These are phyloP conservation scores for Lasiodiplodia theobromae DNA, from an alignment of 2,329 filamentous ascomycete genomes.

Conservation along the genomic window DNA sequence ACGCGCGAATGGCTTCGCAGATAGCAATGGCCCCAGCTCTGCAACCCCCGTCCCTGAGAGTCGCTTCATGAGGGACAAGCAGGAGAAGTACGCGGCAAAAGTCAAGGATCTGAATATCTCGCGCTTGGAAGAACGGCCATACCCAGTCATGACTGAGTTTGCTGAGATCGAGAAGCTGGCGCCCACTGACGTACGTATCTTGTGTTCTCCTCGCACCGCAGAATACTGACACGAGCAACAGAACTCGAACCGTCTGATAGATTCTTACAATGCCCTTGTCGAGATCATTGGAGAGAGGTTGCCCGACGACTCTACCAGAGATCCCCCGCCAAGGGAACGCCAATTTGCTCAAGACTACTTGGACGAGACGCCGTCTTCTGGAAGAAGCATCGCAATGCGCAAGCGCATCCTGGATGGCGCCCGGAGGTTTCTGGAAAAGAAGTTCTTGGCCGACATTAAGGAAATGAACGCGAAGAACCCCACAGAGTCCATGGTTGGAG, in stretches of 20 bases:
- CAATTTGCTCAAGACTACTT: conserved; percentile 80
- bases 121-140: conserved; percentile 70
- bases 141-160: conserved; percentile 79
- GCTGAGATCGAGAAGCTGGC: conserved; percentile 74
- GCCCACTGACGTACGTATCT: conserved; percentile 65
- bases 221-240: conserved; percentile 44
- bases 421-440: conserved; percentile 78
- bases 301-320: background rate
- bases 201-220: background rate
- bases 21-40: conserved; percentile 66
- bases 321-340: conserved; percentile 71
- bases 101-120: conserved; percentile 79
- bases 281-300: conserved; percentile 71
- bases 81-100: conserved; percentile 79
- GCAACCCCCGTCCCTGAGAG: conserved; percentile 66
- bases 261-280: conserved; percentile 83
- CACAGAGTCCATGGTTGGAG: conserved; percentile 86
- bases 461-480: conserved; percentile 81
- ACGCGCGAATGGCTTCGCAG: conserved; percentile 68
- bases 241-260: conserved; percentile 75
- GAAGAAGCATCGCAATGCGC: conserved; percentile 70
- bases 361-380: conserved; percentile 73
- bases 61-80: conserved; percentile 81
- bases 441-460: conserved; percentile 81
- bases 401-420: conserved; percentile 83